These are phyloP conservation scores for Barbarea vulgaris DNA, from an alignment of 345 rosid genomes.

Conservation along the genomic window DNA sequence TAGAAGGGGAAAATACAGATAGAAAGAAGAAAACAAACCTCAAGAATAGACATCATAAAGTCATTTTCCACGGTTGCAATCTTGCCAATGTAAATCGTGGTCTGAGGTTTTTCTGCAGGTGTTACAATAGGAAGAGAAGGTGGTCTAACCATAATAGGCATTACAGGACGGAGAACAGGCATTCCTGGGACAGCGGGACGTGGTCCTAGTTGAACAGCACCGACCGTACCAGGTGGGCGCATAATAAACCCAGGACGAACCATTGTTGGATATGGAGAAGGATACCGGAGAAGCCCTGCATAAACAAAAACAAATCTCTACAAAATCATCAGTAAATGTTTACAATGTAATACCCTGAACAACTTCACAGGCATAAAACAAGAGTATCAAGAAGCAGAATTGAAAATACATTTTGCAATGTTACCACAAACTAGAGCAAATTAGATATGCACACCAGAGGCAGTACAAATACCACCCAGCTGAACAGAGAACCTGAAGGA, in stretches of 20 bases:
- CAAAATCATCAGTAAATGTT: slow-evolving; percentile 62
- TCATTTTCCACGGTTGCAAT: slow-evolving; percentile 90
- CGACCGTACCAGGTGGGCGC: slow-evolving; percentile 77
- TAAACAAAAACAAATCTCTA: slow-evolving; percentile 57
- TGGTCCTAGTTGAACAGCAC: slow-evolving; percentile 54
- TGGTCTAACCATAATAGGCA: slow-evolving; percentile 75
- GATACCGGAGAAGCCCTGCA: slow-evolving; percentile 84
- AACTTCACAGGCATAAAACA: slow-evolving; percentile 27
- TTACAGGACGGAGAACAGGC: slow-evolving; percentile 75
- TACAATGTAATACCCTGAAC: slow-evolving; percentile 32
- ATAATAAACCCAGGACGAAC: slow-evolving; percentile 80
- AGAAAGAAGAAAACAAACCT: slow-evolving; percentile 48
- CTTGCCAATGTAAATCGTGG: slow-evolving; percentile 96
- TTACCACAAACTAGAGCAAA: slow-evolving; percentile 95
- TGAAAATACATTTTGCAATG: slow-evolving; percentile 49
- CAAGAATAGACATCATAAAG: slow-evolving; percentile 79
- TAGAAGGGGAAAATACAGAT: slow-evolving; percentile 2
- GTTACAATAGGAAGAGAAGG: slow-evolving; percentile 59
- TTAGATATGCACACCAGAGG: slow-evolving; percentile 83
- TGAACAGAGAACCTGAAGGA: slow-evolving; percentile 91
- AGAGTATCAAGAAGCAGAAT: slow-evolving; percentile 33
- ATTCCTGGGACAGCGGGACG: slow-evolving; percentile 76
- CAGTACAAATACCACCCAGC: slow-evolving; percentile 88
- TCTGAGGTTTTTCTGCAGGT: slow-evolving; percentile 88
- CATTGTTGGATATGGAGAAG: slow-evolving; percentile 72